Percentiles rank a stretch among this genome's conserved stretches.
These are phyloP conservation scores for Xylaria arbuscula DNA, from an alignment of 2,329 filamentous ascomycete species.

Conservation along the genomic window DNA sequence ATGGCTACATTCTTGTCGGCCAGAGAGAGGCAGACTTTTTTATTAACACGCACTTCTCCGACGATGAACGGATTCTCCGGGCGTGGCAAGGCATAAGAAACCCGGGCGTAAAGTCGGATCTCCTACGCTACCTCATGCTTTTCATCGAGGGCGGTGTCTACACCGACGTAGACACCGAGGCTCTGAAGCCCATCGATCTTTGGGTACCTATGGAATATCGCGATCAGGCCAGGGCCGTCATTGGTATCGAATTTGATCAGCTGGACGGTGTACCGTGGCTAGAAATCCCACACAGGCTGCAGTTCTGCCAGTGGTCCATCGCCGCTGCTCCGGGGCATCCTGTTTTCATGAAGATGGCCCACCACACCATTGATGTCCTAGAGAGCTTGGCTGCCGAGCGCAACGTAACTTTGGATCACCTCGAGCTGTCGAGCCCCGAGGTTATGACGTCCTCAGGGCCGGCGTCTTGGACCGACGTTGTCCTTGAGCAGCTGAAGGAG, in stretches of 20 bases:
- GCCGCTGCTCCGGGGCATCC: slow-evolving; percentile 50
- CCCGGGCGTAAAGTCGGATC: slow-evolving; percentile 57
- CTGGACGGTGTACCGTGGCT: slow-evolving; percentile 45
- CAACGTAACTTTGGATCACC: slow-evolving; percentile 19
- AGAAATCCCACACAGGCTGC: slow-evolving; percentile 47
- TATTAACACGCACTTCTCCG: slow-evolving; percentile 41
- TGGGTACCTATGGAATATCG: slow-evolving; percentile 73
- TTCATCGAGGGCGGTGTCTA: slow-evolving; percentile 71
- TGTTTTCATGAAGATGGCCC: slow-evolving; percentile 46
- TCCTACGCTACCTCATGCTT: slow-evolving; percentile 74
- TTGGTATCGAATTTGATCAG: slow-evolving; percentile 51
- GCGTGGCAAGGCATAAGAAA: slow-evolving; percentile 44
- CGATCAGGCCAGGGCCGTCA: slow-evolving; percentile 42
- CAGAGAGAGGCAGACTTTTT: slow-evolving; percentile 45
- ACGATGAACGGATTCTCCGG: slow-evolving; percentile 37
- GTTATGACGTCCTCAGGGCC: slow-evolving; percentile 51
- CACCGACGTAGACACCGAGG: slow-evolving; percentile 58
- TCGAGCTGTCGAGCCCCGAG: slow-evolving; percentile 45
- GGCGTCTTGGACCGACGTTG: slow-evolving; percentile 50
- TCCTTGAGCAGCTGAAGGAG: slow-evolving; percentile 46
- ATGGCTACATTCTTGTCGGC: slow-evolving; percentile 47
- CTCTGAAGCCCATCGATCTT: slow-evolving; percentile 53
- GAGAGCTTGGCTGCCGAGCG: slow-evolving; percentile 34
- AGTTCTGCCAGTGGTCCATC: slow-evolving; percentile 54
- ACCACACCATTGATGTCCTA: slow-evolving; percentile 42